These are phyloP conservation scores for Cyclotella distinguenda DNA, from an alignment of 108 stramenopile genomes.

Conservation along the genomic window DNA sequence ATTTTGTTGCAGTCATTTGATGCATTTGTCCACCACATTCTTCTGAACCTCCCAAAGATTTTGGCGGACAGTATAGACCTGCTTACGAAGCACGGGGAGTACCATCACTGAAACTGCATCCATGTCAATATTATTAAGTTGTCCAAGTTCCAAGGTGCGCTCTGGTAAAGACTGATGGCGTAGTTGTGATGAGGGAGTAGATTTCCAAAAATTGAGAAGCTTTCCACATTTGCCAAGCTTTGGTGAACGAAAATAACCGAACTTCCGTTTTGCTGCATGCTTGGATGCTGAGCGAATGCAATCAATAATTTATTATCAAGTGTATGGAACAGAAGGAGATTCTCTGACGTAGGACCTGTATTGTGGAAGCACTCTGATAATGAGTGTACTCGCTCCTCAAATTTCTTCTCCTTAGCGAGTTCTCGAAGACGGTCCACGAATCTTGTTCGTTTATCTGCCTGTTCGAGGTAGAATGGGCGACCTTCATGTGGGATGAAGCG, in stretches of 20 bases:
- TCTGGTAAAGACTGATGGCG: no score
- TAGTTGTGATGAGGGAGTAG: no score
- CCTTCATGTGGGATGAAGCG: not conserved
- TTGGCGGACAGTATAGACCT: not conserved
- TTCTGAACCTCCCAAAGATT: constrained; percentile 7
- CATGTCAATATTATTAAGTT: not conserved
- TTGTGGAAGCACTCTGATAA: no score
- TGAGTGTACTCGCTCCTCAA: not conserved
- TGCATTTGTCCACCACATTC: not conserved
- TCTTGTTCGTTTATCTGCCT: constrained; percentile 9
- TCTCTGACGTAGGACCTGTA: no score
- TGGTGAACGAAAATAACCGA: no score
- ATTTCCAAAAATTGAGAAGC: no score
- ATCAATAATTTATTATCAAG: no score
- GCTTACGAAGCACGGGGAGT: not conserved
- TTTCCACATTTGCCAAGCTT: no score
- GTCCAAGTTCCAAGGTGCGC: not conserved
- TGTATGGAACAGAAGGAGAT: no score
- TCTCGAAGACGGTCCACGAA: not conserved
- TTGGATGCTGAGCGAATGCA: no score
- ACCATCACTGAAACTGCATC: not conserved
- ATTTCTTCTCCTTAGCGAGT: not conserved
- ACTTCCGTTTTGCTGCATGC: no score
- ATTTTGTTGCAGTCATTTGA: constrained; percentile 4
- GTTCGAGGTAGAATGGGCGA: not conserved